Conservation (phyloP, 2,329 filamentous ascomycete species). For the Penicillium sp. region DNA sequence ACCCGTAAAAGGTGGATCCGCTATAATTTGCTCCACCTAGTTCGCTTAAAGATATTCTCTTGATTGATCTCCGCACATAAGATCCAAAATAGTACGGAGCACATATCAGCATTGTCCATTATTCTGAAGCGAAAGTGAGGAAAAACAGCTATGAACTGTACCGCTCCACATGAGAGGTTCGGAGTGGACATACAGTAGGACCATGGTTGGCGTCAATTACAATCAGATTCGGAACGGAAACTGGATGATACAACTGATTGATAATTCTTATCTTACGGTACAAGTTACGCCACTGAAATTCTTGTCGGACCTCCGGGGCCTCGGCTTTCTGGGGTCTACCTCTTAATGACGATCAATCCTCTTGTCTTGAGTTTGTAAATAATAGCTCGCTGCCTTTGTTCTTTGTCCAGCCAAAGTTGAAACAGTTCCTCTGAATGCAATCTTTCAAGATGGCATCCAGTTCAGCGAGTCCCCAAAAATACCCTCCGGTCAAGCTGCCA, state of each 20-base stretch:
- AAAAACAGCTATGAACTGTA: neutral
- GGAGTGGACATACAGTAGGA: neutral
- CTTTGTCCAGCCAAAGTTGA: neutral
- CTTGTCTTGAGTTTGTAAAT: neutral
- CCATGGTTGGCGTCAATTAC: neutral
- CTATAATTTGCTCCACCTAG: neutral
- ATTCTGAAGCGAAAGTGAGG: neutral
- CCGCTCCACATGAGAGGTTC: too few relatives aligned
- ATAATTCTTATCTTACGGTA: constrained; percentile 6
- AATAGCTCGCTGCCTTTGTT: neutral
- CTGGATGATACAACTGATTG: neutral
- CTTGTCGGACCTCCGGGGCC: neutral
- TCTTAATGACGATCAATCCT: neutral
- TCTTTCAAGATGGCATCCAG: constrained; percentile 17
- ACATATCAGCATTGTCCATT: neutral
- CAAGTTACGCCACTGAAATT: neutral
- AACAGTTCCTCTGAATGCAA: neutral
- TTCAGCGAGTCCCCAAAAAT: constrained; percentile 22
- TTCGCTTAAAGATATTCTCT: constrained; percentile 12
- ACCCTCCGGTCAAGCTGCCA: constrained; percentile 50
- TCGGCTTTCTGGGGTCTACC: neutral
- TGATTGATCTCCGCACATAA: neutral
- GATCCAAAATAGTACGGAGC: neutral
- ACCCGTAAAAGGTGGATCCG: neutral
- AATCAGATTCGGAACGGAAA: neutral